These are phyloP conservation scores for Orbilia blumenaviensis DNA, from an alignment of 2,329 filamentous ascomycete genomes.

Conservation along the genomic window DNA sequence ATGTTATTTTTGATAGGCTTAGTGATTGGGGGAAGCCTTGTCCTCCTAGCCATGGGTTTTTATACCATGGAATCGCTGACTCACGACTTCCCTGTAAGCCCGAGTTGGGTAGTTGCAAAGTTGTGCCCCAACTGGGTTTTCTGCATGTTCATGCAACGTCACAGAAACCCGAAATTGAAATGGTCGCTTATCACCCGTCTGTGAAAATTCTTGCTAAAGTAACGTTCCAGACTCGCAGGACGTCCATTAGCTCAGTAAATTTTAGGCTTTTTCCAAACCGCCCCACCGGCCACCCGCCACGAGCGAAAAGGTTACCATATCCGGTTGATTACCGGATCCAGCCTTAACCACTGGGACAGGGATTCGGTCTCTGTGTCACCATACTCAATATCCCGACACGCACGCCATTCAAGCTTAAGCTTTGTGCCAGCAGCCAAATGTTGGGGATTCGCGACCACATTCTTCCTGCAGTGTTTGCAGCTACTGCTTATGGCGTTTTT, in stretches of 20 bases:
- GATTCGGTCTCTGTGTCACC: neutral
- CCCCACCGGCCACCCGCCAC: neutral
- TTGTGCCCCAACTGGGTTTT: neutral
- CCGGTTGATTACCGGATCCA: slow-evolving; percentile 4
- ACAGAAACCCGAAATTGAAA: neutral
- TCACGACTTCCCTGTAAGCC: neutral
- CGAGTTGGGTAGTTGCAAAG: neutral
- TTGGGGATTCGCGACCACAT: neutral
- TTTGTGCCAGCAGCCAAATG: neutral
- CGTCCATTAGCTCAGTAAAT: neutral
- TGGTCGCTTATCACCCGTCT: neutral
- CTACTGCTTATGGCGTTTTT: neutral
- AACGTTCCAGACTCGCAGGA: neutral
- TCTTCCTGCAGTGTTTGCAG: neutral
- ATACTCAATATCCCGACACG: neutral
- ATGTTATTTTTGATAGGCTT: too few species aligned
- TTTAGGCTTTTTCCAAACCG: neutral
- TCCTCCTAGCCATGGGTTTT: neutral
- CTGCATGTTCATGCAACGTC: neutral
- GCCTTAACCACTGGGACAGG: neutral
- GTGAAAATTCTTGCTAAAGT: neutral
- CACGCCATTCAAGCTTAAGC: neutral
- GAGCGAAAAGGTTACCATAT: slow-evolving; percentile 22
- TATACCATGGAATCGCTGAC: neutral
- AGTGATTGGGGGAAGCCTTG: neutral